A percentile compares a stretch with the other conserved stretches of the same genome.
Conservation (phyloP, 73 alveolate species). For the Paraurostyla sp. region DNA sequence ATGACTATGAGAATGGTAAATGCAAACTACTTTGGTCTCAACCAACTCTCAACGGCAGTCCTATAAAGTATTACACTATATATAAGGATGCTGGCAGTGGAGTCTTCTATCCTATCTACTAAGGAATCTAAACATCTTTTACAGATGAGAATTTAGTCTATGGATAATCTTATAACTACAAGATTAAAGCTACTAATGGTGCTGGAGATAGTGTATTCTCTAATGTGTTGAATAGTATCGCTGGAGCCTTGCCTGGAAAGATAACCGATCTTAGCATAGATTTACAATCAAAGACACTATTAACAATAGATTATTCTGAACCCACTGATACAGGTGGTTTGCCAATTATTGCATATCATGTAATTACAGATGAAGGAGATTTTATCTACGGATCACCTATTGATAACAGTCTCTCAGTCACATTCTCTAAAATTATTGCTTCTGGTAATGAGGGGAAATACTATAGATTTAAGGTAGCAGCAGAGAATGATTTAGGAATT, state of each 20-base stretch:
- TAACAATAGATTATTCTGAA: constrained; percentile 66
- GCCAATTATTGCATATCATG: constrained; percentile 32
- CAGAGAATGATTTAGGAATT: constrained; percentile 75
- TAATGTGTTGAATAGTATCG: constrained; percentile 54
- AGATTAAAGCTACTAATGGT: constrained; percentile 71
- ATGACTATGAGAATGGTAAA: constrained; percentile 56
- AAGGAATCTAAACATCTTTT: constrained; percentile 24
- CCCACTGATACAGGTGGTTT: constrained; percentile 71
- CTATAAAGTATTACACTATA: constrained; percentile 44
- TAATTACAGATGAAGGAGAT: constrained; percentile 59
- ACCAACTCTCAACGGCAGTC: constrained; percentile 63
- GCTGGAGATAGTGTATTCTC: constrained; percentile 74
- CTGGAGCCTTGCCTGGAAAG: constrained; percentile 69
- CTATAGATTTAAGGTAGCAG: constrained; percentile 79
- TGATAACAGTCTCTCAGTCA: neutral
- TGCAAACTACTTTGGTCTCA: constrained; percentile 34
- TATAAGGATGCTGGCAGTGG: constrained; percentile 68
- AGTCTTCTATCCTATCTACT: constrained; percentile 55
- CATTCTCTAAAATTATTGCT: constrained; percentile 38
- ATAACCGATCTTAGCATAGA: constrained; percentile 22
- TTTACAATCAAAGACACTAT: constrained; percentile 43
- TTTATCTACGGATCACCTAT: constrained; percentile 42
- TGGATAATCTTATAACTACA: constrained; percentile 72
- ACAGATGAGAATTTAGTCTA: constrained; percentile 50
- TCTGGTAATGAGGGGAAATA: constrained; percentile 69